Conservation (phyloP, 805 yeast genomes). For the Nakazawaea molendinolei region DNA sequence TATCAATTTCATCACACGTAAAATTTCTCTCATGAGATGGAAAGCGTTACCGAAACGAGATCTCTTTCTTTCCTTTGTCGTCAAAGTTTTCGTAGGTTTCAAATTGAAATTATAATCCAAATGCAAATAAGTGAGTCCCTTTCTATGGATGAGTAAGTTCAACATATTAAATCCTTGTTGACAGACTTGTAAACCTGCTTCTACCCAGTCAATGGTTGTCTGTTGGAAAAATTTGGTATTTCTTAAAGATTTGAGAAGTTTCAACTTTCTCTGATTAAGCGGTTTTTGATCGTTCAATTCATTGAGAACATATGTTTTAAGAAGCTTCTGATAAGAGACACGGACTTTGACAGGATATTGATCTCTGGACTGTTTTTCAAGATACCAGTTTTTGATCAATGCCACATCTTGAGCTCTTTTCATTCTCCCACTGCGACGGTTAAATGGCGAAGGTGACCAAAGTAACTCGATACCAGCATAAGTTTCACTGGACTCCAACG, state of each 20-base stretch:
- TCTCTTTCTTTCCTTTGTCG: conserved; percentile 93
- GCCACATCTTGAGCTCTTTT: conserved; percentile 89
- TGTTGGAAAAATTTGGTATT: conserved; percentile 85
- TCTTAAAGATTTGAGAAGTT: conserved; percentile 58
- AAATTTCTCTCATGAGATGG: conserved; percentile 84
- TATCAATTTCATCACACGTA: conserved; percentile 74
- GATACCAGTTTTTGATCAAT: conserved; percentile 74
- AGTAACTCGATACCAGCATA: conserved; percentile 58
- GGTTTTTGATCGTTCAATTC: conserved; percentile 48
- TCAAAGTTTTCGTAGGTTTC: conserved; percentile 92
- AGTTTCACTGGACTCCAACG: conserved; percentile 39
- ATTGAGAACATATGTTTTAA: conserved; percentile 69
- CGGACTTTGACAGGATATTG: conserved; percentile 69
- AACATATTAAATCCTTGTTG: conserved; percentile 93
- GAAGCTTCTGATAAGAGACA: conserved; percentile 82
- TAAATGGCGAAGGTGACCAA: conserved; percentile 84
- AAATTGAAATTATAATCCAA: conserved; percentile 92
- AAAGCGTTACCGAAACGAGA: conserved; percentile 96
- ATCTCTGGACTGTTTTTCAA: conserved; percentile 53
- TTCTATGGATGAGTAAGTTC: conserved; percentile 79
- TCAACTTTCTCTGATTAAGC: conserved; percentile 42
- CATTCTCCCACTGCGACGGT: conserved; percentile 62
- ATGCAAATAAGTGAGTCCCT: conserved; percentile 88
- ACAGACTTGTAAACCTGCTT: conserved; percentile 92
- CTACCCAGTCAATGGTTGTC: conserved; percentile 96